Evolutionary conservation across 192 early-diverging fungal genomes (phyloP).

Genomic region (Linnemannia schmuckeri): DNA sequence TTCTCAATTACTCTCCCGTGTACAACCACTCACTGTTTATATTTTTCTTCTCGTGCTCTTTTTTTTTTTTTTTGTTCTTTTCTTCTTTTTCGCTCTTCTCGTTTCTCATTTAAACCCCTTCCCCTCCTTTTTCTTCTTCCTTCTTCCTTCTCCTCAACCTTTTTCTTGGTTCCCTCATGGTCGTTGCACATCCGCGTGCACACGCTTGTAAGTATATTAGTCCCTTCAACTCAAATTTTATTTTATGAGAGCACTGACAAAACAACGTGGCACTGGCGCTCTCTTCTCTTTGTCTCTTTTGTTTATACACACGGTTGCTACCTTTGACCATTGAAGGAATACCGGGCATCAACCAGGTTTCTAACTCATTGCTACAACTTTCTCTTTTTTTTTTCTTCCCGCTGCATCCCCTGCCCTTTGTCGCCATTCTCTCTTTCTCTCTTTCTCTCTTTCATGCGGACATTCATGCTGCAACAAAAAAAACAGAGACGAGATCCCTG

Average conservation of each 20-base stretch:
- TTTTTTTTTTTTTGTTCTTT: not conserved
- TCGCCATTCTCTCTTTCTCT: too few relatives aligned
- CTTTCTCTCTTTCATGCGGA: not conserved
- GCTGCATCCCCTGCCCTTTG: not conserved
- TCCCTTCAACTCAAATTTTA: not conserved
- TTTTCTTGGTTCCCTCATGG: not conserved
- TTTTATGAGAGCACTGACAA: not conserved
- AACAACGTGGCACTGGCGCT: constrained; percentile 5
- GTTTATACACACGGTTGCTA: not conserved
- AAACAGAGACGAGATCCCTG: not conserved
- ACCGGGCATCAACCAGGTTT: not conserved
- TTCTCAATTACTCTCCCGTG: not conserved
- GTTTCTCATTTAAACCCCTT: not conserved
- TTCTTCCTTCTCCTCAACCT: not conserved
- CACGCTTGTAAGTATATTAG: not conserved
- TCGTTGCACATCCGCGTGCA: not conserved
- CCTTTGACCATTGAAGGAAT: not conserved
- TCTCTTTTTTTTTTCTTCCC: not conserved
- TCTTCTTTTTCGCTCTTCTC: not conserved
- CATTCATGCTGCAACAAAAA: not conserved
- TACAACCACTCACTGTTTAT: not conserved
- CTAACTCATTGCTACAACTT: not conserved
- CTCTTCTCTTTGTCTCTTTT: not conserved
- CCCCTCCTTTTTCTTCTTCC: not conserved
- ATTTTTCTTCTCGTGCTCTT: not conserved